Conservation (phyloP, 306 rosid genomes). For the Boehmeria nivea region DNA sequence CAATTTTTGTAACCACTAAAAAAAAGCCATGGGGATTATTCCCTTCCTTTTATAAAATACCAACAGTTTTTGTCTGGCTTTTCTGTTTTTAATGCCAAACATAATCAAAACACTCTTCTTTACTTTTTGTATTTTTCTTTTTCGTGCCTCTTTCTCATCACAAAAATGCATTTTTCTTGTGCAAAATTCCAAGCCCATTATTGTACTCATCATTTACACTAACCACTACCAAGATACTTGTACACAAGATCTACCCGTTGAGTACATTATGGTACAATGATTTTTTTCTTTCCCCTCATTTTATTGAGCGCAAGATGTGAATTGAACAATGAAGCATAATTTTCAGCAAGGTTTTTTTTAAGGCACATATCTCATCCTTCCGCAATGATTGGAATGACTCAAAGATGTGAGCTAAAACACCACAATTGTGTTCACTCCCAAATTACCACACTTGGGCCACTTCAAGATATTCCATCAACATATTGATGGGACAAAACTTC, state of each 20-base stretch:
- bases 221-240: no score
- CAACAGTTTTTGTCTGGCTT: constrained; percentile 18
- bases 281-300: no score
- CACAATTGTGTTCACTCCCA: no score
- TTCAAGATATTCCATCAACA: no score
- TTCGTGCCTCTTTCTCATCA: neutral
- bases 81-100: neutral
- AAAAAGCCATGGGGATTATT: constrained; percentile 22
- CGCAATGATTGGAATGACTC: constrained; percentile 7
- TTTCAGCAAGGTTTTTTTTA: no score
- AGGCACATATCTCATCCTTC: neutral
- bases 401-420: neutral
- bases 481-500: constrained; percentile 11
- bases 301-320: no score
- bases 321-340: no score
- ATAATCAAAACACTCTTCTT: neutral
- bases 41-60: constrained; percentile 21
- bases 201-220: no score
- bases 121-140: neutral
- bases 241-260: no score
- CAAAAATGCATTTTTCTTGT: neutral
- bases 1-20: constrained; percentile 18
- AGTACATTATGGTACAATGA: neutral
- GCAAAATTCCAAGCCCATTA: neutral
- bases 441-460: neutral